A percentile compares a stretch with the other conserved stretches of the same genome.
These are phyloP conservation scores for Fonsecaea multimorphosa DNA, from an alignment of 2,329 filamentous ascomycete genomes.

Conservation along the genomic window DNA sequence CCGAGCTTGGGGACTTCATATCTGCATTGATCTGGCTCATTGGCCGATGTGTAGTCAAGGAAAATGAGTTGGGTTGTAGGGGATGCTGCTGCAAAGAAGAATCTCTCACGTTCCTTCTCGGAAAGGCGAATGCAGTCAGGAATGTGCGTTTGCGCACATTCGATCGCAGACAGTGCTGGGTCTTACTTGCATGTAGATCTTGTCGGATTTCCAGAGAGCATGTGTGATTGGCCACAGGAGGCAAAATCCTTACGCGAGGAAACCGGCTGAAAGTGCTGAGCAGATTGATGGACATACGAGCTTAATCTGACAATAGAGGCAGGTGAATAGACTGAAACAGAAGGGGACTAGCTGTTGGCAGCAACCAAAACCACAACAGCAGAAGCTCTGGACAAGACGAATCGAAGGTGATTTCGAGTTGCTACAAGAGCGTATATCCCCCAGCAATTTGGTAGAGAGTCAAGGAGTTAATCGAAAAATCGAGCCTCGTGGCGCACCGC, in stretches of 20 bases:
- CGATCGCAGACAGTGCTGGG: not conserved
- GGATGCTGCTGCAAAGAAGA: not conserved
- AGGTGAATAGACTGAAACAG: not conserved
- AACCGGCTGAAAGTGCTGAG: not conserved
- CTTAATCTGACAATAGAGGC: not conserved
- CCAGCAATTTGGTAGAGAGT: not conserved
- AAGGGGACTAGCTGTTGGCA: not conserved
- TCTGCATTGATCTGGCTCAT: not conserved
- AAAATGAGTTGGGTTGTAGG: not conserved
- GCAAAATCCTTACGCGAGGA: not conserved
- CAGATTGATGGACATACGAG: not conserved
- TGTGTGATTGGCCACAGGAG: not conserved
- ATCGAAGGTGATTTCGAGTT: not conserved
- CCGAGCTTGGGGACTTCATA: constrained; percentile 16
- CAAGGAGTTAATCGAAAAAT: not conserved
- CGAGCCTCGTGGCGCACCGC: not conserved
- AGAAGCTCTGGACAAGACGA: not conserved
- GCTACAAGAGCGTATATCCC: not conserved
- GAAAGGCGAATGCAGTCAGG: not conserved
- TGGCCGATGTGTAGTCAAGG: not conserved
- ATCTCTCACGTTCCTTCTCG: not conserved
- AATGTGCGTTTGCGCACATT: not conserved
- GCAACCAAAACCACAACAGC: not conserved
- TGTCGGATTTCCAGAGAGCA: not conserved
- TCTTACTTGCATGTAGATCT: not conserved